Evolutionary conservation across 2,329 filamentous ascomycete species (phyloP).

Genomic region (Orbilia quercus): DNA sequence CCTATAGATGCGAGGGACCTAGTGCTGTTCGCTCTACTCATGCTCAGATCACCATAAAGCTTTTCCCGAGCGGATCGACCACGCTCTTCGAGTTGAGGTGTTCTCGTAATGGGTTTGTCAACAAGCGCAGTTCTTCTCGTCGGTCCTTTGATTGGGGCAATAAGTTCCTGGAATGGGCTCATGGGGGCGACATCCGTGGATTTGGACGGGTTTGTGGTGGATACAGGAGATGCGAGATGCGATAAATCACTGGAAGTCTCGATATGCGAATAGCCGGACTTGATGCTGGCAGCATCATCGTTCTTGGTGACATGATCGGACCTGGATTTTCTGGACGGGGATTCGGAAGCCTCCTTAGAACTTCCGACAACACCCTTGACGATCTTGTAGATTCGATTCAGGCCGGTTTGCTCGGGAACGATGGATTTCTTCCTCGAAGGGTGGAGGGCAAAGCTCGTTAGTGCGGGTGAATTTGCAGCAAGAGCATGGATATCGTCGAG

Average conservation of each 20-base stretch:
- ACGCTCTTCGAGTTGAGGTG: slow-evolving; percentile 48
- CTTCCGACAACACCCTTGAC: slow-evolving; percentile 51
- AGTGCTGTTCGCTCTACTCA: slow-evolving; percentile 44
- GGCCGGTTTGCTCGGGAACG: slow-evolving; percentile 46
- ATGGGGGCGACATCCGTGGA: slow-evolving; percentile 29
- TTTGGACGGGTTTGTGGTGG: slow-evolving; percentile 20
- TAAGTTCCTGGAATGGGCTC: slow-evolving; percentile 53
- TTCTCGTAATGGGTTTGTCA: slow-evolving; percentile 30
- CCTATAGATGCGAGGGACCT: slow-evolving; percentile 43
- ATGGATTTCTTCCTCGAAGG: slow-evolving; percentile 38
- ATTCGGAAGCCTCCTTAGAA: slow-evolving; percentile 37
- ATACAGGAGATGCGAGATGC: slow-evolving; percentile 31
- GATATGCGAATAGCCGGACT: slow-evolving; percentile 52
- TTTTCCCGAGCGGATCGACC: slow-evolving; percentile 24
- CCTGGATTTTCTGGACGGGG: slow-evolving; percentile 26
- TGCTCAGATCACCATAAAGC: slow-evolving; percentile 35
- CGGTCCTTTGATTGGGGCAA: slow-evolving; percentile 51
- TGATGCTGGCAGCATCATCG: slow-evolving; percentile 51
- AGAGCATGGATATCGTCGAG: slow-evolving; percentile 53
- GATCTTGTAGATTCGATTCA: slow-evolving; percentile 54
- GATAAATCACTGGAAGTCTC: slow-evolving; percentile 40
- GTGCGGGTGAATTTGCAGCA: slow-evolving; percentile 40
- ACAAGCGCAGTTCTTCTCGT: slow-evolving; percentile 31
- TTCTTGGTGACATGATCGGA: slow-evolving; percentile 34
- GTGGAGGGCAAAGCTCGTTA: slow-evolving; percentile 46